Evolutionary conservation across 2,329 filamentous ascomycete species (phyloP), one percentile per base, ranked within the genome.

Genomic region (Fusarium anguioides): DNA sequence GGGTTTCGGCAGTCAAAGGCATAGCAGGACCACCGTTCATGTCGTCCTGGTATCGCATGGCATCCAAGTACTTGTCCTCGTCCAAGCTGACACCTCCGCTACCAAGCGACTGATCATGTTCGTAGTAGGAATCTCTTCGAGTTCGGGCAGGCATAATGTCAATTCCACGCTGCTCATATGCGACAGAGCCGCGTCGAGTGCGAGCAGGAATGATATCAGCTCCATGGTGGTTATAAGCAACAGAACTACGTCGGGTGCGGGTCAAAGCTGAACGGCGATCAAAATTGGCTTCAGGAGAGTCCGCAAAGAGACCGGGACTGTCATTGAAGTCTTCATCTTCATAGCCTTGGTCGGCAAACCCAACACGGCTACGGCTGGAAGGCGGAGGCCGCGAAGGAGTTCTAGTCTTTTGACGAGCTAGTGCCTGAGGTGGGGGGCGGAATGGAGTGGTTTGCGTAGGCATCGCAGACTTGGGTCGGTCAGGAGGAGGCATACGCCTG

Each of bases 1-100:
- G 79, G 14, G 80, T 78, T 56, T 88, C 87, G 3, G 83, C 83
- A 5, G 88, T 90, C 55, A 90, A 75, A 3, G 82, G 81, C 52
- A 84, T 70, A 35, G 76, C 72, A 4, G 81, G 73, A 8, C 79
- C 81, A 31, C 83, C 84, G 39, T 74, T 80, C 8, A 85, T 79
- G 6, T 84, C 81, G 18, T 87, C 82, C 71, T 88, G 87, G 72
- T 89, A 89, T 26, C 69, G 69, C 41, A 77, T 44, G 20, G 78
- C 78, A 36, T 75, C 72, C 48, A 74, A 46, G 48, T 82, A 81
- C 58, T 77, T 82, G 49, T 82, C 78, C 21, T 77, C 72, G 6
- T 77, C 76, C 12, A 77, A 69, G 49, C 77, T 78, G 27, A 72
- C 75, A 21, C 76, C 77, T 14, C 74, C 75, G n/a, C 71, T 65